phyloP scores from a whole-genome alignment of 2,329 filamentous ascomycete genomes.

The Neonectria punicea region DNA sequence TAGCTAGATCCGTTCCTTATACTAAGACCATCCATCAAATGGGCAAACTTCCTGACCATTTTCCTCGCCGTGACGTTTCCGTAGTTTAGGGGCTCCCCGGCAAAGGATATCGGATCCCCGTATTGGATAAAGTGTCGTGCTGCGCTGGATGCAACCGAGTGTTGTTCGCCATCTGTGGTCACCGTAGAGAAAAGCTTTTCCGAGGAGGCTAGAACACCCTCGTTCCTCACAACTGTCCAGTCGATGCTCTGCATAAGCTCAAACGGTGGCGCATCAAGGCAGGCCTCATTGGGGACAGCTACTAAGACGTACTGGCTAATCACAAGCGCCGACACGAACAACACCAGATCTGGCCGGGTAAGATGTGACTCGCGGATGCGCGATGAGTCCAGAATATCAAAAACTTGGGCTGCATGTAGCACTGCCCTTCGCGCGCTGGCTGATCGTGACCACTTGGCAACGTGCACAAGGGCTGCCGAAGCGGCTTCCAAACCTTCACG shows the following conservation, averaged over 20 bases:
- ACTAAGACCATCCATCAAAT: conserved; percentile 22
- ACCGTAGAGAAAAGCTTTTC: neutral
- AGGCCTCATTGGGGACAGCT: neutral
- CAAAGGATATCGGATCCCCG: conserved; percentile 7
- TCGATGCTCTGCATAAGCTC: conserved; percentile 13
- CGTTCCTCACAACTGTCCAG: conserved; percentile 1
- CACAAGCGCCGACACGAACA: conserved; percentile 23
- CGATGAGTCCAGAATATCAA: conserved; percentile 18
- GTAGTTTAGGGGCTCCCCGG: conserved; percentile 4
- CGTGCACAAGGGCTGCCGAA: neutral
- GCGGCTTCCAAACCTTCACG: conserved; percentile 21
- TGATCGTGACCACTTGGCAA: conserved; percentile 18
- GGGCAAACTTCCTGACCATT: conserved; percentile 23
- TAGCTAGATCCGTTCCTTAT: conserved; percentile 20
- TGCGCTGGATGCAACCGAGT: neutral
- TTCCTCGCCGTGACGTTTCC: conserved; percentile 9
- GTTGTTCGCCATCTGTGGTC: neutral
- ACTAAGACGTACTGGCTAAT: conserved; percentile 23
- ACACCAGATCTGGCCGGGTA: conserved; percentile 19
- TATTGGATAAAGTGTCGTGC: neutral
- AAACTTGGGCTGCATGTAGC: conserved; percentile 22
- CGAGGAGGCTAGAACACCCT: neutral
- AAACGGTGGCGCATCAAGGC: neutral
- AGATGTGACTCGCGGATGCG: conserved; percentile 22
- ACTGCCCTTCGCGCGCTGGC: conserved; percentile 18